Evolutionary conservation across 1,284 basidiomycete species (phyloP).

Genomic region (Grifola frondosa): DNA sequence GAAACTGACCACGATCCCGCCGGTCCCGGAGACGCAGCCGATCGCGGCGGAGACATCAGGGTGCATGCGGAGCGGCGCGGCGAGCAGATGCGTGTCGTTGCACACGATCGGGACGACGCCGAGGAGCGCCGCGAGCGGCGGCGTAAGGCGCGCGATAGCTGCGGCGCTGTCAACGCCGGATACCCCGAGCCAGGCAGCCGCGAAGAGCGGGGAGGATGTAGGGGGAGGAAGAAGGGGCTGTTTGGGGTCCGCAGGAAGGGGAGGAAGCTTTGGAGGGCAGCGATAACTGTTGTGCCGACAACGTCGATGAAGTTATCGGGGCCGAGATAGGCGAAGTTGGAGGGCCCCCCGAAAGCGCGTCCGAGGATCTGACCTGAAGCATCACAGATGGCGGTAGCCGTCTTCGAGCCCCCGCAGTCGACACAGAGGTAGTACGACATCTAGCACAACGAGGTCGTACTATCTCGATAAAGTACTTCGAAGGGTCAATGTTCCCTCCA

Average conservation of each 20-base stretch:
- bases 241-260: slow-evolving; percentile 30
- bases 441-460: no score
- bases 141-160: slow-evolving; percentile 52
- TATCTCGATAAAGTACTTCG: no score
- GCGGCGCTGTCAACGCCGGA: slow-evolving; percentile 73
- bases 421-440: slow-evolving; percentile 73
- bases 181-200: slow-evolving; percentile 74
- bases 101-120: slow-evolving; percentile 58
- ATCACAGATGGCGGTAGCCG: slow-evolving; percentile 65
- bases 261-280: slow-evolving; percentile 50
- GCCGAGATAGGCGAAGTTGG: slow-evolving; percentile 66
- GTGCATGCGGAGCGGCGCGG: slow-evolving; percentile 63
- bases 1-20: slow-evolving; percentile 68
- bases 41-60: slow-evolving; percentile 59
- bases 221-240: slow-evolving; percentile 37
- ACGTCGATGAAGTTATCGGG: slow-evolving; percentile 46
- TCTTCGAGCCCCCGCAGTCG: slow-evolving; percentile 83
- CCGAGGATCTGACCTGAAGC: slow-evolving; percentile 55
- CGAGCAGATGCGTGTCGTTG: slow-evolving; percentile 76
- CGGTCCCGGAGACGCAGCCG: slow-evolving; percentile 70
- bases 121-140: slow-evolving; percentile 53
- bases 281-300: slow-evolving; percentile 47
- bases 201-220: slow-evolving; percentile 43
- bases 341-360: slow-evolving; percentile 63
- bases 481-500: no score